Percentiles rank a stretch among this genome's conserved stretches.
These are phyloP conservation scores for Wakefieldia striispora DNA, from an alignment of 768 basidiomycete genomes.

Conservation along the genomic window DNA sequence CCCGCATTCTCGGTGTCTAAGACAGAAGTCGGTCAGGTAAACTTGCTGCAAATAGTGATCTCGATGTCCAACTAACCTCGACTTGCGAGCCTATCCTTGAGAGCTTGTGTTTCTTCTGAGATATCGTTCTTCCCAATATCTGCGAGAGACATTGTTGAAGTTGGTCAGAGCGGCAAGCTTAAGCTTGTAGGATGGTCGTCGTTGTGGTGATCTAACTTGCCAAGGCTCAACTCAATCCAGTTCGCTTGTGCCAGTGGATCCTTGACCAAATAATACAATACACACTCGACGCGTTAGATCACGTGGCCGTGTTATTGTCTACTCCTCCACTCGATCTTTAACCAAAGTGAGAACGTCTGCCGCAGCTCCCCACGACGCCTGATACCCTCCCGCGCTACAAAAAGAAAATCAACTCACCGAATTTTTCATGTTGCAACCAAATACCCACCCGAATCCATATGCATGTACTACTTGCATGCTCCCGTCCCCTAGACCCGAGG, in stretches of 20 bases:
- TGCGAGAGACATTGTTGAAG: constrained; percentile 35
- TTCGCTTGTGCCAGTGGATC: constrained; percentile 7
- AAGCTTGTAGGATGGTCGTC: neutral
- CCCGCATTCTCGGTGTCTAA: constrained; percentile 38
- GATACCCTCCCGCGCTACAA: constrained; percentile 37
- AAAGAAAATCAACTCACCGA: neutral
- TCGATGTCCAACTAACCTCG: constrained; percentile 30
- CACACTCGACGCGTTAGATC: constrained; percentile 29
- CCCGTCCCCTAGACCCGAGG: constrained; percentile 17
- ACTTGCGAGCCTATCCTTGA: constrained; percentile 36
- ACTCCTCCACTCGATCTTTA: constrained; percentile 3
- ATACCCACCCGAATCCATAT: constrained; percentile 55
- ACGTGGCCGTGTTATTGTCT: constrained; percentile 30
- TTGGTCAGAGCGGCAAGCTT: constrained; percentile 8
- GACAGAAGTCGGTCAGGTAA: constrained; percentile 4
- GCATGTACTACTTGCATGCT: constrained; percentile 48
- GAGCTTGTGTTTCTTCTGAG: constrained; percentile 35
- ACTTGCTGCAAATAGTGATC: neutral
- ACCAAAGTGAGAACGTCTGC: constrained; percentile 36
- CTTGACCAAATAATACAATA: constrained; percentile 26
- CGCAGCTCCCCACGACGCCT: constrained; percentile 44
- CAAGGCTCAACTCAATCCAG: too few species aligned
- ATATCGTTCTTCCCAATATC: constrained; percentile 40
- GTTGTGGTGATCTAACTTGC: neutral
- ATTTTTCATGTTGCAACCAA: neutral